Conservation (phyloP, 2,329 filamentous ascomycete species). For the Ceratocystis eucalypticola region DNA sequence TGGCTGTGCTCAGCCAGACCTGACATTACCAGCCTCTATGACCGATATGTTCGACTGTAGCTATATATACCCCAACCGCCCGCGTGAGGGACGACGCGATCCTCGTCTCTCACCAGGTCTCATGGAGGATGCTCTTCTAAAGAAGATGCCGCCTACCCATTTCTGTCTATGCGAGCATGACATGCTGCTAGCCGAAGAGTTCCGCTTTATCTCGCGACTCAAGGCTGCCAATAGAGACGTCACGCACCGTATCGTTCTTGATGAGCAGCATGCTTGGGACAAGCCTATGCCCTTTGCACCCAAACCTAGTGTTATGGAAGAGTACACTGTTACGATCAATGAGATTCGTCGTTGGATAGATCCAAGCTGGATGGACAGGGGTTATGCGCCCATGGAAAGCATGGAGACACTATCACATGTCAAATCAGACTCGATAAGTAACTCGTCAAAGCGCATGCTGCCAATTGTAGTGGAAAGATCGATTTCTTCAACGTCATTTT, state of each 20-base stretch:
- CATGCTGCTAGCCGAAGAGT: slow-evolving; percentile 48
- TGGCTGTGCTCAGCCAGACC: slow-evolving; percentile 41
- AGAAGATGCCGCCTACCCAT: slow-evolving; percentile 40
- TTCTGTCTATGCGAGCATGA: slow-evolving; percentile 52
- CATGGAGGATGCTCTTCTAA: slow-evolving; percentile 40
- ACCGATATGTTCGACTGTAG: slow-evolving; percentile 51
- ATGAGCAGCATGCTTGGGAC: slow-evolving; percentile 38
- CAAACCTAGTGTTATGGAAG: slow-evolving; percentile 33
- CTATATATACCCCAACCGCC: slow-evolving; percentile 42
- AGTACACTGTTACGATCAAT: slow-evolving; percentile 34
- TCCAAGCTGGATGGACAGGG: slow-evolving; percentile 22
- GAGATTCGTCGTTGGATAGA: slow-evolving; percentile 32
- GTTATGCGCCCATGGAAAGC: slow-evolving; percentile 1
- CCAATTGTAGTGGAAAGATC: slow-evolving; percentile 6
- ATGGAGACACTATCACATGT: slow-evolving; percentile 4
- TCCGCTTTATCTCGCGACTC: slow-evolving; percentile 48
- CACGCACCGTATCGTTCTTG: slow-evolving; percentile 32
- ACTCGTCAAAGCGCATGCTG: slow-evolving; percentile 4
- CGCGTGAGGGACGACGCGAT: slow-evolving; percentile 34
- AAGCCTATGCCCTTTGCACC: slow-evolving; percentile 33
- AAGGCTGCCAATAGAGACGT: slow-evolving; percentile 26
- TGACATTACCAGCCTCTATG: slow-evolving; percentile 42
- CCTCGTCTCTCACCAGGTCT: slow-evolving; percentile 46
- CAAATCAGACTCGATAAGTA: not conserved
- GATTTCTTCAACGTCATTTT: not conserved